Evolutionary conservation across 768 basidiomycete genomes (phyloP).

Genomic region (Tephrocybe sp.): DNA sequence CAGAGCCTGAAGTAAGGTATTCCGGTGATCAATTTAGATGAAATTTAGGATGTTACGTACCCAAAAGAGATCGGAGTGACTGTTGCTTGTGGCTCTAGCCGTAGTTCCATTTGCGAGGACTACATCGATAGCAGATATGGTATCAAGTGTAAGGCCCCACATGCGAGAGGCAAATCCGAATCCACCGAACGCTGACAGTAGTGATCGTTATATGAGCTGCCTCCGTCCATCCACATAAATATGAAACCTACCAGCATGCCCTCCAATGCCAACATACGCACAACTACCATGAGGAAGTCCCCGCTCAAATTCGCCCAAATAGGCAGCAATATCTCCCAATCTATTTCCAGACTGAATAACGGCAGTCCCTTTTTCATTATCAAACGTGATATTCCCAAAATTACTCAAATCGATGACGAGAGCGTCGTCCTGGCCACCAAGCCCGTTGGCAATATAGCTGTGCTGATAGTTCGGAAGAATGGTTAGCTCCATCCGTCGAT

Average conservation of each 20-base stretch:
- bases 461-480: slow-evolving; percentile 33
- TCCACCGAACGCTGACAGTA: slow-evolving; percentile 37
- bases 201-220: not conserved
- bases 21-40: not conserved
- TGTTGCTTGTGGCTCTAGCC: slow-evolving; percentile 32
- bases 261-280: slow-evolving; percentile 51
- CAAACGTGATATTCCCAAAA: slow-evolving; percentile 38
- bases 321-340: slow-evolving; percentile 44
- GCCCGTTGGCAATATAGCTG: slow-evolving; percentile 49
- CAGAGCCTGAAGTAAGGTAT: not conserved
- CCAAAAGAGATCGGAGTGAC: slow-evolving; percentile 45
- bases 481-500: not conserved
- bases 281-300: slow-evolving; percentile 55
- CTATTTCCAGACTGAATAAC: slow-evolving; percentile 43
- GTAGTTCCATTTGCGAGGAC: slow-evolving; percentile 48
- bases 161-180: slow-evolving; percentile 48
- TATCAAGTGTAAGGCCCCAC: slow-evolving; percentile 53
- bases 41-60: not conserved
- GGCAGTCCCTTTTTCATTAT: slow-evolving; percentile 32
- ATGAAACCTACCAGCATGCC: slow-evolving; percentile 37
- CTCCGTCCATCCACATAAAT: not conserved
- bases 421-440: slow-evolving; percentile 43
- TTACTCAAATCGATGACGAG: slow-evolving; percentile 47
- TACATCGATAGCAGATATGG: slow-evolving; percentile 36
- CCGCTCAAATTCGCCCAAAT: slow-evolving; percentile 36